Evolutionary conservation across 2,329 filamentous ascomycete genomes (phyloP).

Genomic region (Diplodia sapinea): DNA sequence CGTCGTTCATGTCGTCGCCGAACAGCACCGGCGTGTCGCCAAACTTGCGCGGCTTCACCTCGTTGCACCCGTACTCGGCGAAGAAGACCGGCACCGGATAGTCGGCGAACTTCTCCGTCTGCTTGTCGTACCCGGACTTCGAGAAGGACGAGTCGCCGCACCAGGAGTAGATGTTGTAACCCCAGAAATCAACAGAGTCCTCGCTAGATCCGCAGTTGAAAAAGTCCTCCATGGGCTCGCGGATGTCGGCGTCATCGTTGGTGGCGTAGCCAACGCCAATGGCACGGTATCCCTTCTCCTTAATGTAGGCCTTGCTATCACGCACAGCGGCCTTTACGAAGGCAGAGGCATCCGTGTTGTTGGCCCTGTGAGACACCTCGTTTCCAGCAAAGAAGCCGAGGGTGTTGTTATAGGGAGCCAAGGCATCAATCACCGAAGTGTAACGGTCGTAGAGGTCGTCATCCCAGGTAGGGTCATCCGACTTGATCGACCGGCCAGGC

Average conservation of each 20-base stretch:
- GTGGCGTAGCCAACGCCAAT: conserved; percentile 95
- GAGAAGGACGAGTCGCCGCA: conserved; percentile 83
- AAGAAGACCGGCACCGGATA: conserved; percentile 98
- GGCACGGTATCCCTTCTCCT: conserved; percentile 73
- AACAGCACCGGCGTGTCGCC: conserved; percentile 85
- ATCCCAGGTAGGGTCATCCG: conserved; percentile 79
- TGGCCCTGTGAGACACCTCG: conserved; percentile 89
- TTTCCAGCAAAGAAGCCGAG: conserved; percentile 99
- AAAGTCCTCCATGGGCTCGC: conserved; percentile 82
- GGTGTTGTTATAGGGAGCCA: conserved; percentile 85
- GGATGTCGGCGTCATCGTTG: conserved; percentile 86
- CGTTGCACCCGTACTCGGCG: conserved; percentile 97
- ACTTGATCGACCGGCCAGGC: conserved; percentile 83
- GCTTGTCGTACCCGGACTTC: conserved; percentile 78
- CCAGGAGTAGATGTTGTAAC: conserved; percentile 99
- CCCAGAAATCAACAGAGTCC: conserved; percentile 90
- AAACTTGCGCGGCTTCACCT: conserved; percentile 73
- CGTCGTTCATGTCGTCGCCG: conserved; percentile 76
- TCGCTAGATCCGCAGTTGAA: conserved; percentile 81
- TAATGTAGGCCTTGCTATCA: conserved; percentile 95
- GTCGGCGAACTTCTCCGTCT: conserved; percentile 83
- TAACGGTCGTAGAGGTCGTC: conserved; percentile 79
- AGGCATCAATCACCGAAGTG: conserved; percentile 78
- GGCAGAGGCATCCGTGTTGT: conserved; percentile 88
- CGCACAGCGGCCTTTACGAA: conserved; percentile 98